Conservation (phyloP, 306 rosid species). For the Pachyrhizus erosus region DNA sequence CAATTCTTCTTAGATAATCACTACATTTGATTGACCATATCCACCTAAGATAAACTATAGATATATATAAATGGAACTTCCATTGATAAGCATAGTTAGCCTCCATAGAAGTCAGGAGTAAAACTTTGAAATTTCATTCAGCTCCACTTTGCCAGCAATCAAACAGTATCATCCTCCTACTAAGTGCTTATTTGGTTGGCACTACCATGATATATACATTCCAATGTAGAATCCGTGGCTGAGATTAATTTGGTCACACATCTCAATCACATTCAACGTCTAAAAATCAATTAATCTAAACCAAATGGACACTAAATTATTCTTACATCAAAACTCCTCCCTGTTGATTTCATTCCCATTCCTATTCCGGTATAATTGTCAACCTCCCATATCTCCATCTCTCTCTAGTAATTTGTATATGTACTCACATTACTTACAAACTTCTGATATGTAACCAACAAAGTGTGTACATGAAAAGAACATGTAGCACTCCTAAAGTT, state of each 20-base stretch:
- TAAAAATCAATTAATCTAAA: neutral
- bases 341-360: no score
- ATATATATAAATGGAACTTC: slow-evolving; percentile 7
- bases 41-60: neutral
- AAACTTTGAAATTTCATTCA: slow-evolving; percentile 2
- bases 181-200: neutral
- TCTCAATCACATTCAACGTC: neutral
- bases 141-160: neutral
- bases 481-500: no score
- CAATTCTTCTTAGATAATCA: slow-evolving; percentile 1
- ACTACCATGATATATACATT: neutral
- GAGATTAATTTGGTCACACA: neutral
- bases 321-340: no score
- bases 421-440: no score
- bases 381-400: no score
- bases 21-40: neutral
- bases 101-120: neutral
- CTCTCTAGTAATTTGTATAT: no score
- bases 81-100: neutral
- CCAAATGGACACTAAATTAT: no score
- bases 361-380: no score
- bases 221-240: neutral
- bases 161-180: slow-evolving; percentile 8
- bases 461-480: no score
- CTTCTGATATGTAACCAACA: no score